Evolutionary conservation across 2,329 filamentous ascomycete species (phyloP), one percentile per base, ranked within the genome.

Genomic region (Fusarium algeriense): DNA sequence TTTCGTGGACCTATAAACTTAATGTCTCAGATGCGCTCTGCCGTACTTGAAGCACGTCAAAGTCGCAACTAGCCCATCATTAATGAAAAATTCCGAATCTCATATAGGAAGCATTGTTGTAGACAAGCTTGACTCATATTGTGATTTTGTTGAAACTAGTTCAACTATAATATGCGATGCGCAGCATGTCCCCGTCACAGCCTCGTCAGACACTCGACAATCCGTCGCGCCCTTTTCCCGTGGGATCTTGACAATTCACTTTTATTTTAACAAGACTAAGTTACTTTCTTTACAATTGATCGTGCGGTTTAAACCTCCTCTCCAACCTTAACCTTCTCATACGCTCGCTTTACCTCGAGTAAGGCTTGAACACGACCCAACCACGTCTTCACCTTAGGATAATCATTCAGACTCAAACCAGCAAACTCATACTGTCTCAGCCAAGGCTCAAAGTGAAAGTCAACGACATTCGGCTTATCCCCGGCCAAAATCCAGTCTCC

Each of bases 391-490:
- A 67, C 28, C 7, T 40, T 56, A 0, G 64, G 63, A 23, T 50
- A 57, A 1, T 63, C 44, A 14, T 50, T 10, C 49, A 67, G 28
- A 5, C 43, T 45, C 56, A 67, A 34, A 0, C 64, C 64, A 13
- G 64, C 64, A 38, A 10, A 32, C 7, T 41, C 56, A 8, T 45
- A 26, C 35, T 56, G 64, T 40, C 64, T 59, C 14, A 67, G 20
- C 64, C 64, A 67, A 32, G 64, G 38, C 38, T 67, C 64, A 14
- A 67, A 67, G n/a, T 67, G 64, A 37, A 67, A 62, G 56, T 67
- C 64, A 2, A 67, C 63, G 1, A 67, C 64, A 17, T 62, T 67
- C 4, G 64, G 64, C 12, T 30, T 54, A 7, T 50, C 32, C 1
- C 64, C 63, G 1, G 63, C 23, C 34, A 67, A 26, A 14, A 67